Conservation (phyloP, 2,329 filamentous ascomycete genomes). For the Teratosphaeria destructans region DNA sequence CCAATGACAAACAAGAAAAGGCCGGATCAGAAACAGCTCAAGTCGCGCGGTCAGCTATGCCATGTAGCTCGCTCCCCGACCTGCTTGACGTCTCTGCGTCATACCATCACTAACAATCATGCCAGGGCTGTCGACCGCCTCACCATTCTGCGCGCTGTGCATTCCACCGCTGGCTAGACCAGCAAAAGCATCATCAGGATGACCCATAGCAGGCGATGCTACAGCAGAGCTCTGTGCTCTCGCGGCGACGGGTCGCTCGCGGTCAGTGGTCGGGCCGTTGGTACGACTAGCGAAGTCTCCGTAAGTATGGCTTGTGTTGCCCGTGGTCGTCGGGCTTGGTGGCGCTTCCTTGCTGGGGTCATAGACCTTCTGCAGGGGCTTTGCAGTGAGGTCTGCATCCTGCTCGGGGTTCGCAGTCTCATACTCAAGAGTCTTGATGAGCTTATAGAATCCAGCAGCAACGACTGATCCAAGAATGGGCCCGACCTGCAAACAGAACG, state of each 20-base stretch:
- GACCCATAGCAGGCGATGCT: conserved; percentile 6
- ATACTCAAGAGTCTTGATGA: conserved; percentile 21
- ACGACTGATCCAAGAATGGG: conserved; percentile 18
- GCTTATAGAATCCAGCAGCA: conserved; percentile 22
- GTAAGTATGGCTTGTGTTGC: conserved; percentile 4
- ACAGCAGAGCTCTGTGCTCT: background rate
- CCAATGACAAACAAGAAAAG: background rate
- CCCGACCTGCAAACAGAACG: conserved; percentile 3
- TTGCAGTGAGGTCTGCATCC: conserved; percentile 10
- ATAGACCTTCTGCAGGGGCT: conserved; percentile 2
- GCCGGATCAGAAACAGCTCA: background rate
- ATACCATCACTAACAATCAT: conserved; percentile 7
- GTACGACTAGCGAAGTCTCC: conserved; percentile 5
- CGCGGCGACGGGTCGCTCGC: background rate
- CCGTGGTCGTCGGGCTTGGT: background rate
- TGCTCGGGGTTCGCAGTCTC: conserved; percentile 23
- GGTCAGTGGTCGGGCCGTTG: conserved; percentile 1
- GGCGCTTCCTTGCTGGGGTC: background rate
- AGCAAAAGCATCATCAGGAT: conserved; percentile 3
- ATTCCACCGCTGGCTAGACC: conserved; percentile 7
- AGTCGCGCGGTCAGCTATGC: background rate
- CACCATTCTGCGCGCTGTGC: conserved; percentile 4
- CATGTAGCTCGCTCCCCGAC: conserved; percentile 5
- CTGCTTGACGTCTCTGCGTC: conserved; percentile 1
- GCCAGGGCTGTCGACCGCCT: conserved; percentile 1